phyloP scores from a whole-genome alignment of 2,329 filamentous ascomycete species.

The Fusarium sp. region DNA sequence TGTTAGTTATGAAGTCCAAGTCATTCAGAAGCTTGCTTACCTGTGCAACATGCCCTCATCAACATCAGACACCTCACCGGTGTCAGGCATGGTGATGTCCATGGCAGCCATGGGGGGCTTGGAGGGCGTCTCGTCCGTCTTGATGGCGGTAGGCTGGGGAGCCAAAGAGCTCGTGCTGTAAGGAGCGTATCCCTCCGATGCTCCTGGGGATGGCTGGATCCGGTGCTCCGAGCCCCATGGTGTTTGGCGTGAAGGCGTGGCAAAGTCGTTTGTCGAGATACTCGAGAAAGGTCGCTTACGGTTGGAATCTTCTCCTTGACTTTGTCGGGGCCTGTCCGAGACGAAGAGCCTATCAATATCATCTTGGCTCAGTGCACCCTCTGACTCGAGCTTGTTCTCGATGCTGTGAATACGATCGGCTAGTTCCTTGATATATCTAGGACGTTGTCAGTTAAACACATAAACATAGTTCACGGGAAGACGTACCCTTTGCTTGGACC shows the following conservation, averaged over 20 bases:
- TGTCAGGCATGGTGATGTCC: slow-evolving; percentile 50
- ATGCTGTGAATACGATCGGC: slow-evolving; percentile 86
- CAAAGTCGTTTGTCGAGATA: slow-evolving; percentile 56
- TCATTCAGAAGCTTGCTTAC: slow-evolving; percentile 46
- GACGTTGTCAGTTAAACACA: slow-evolving; percentile 14
- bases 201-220: slow-evolving; percentile 53
- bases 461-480: not conserved
- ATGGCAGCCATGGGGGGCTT: slow-evolving; percentile 49
- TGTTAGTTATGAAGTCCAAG: slow-evolving; percentile 14
- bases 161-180: slow-evolving; percentile 58
- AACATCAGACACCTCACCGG: slow-evolving; percentile 48
- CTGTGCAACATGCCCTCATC: slow-evolving; percentile 59
- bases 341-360: slow-evolving; percentile 57
- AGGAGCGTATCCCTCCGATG: slow-evolving; percentile 45
- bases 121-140: slow-evolving; percentile 50
- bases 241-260: slow-evolving; percentile 55
- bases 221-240: slow-evolving; percentile 61
- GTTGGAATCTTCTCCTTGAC: slow-evolving; percentile 44
- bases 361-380: slow-evolving; percentile 56
- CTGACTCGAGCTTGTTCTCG: slow-evolving; percentile 77
- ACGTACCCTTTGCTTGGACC: slow-evolving; percentile 87
- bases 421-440: slow-evolving; percentile 91
- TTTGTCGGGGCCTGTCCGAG: slow-evolving; percentile 48
- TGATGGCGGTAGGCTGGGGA: slow-evolving; percentile 56
- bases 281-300: slow-evolving; percentile 62